Base-by-base conservation (phyloP, 2,329 filamentous ascomycete species). In the Zalaria sp. region DNA sequence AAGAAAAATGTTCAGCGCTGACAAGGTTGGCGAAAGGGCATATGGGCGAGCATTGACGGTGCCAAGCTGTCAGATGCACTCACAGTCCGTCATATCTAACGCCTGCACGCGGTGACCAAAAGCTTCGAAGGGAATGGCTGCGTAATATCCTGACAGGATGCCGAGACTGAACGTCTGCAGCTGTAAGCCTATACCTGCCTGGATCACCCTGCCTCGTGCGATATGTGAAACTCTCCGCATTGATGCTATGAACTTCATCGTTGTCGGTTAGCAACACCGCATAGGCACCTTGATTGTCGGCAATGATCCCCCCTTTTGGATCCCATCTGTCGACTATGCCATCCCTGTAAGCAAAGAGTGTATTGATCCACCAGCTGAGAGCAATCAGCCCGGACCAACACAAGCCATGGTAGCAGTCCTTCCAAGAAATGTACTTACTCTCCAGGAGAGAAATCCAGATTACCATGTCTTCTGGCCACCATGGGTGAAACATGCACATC, bases 31-130 rank as follows among this genome's bases (percentile, higher is more conserved):
- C 35, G 3, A 37, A 18, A 29, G 27, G 18, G 18, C 18, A 18
- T 18, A 18, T 18, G 18, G 18, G 18, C 18, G 18, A 32, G 6
- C 29, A 37, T 18, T 4, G 5, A 10, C 4, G n/a, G 35, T 7
- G 8, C n/a, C 25, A 26, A 9, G 34, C 6, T 38, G 29, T 38
- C 25, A 27, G 3, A 34, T 27, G 1, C 38, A 58, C 65, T 53
- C 43, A 69, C 64, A 70, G 44, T 38, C 67, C 67, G 39, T 70
- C 67, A 44, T 69, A 71, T 51, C 67, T 51, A 5, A 70, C 50
- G 0, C 67, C 67, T 38, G 63, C 65, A 44, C 60, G 61, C 3
- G 67, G 67, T 7, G 62, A 59, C 60, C 61, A 68, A 27, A 65
- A 55, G 42, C 63, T 66, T 29, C 57, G 58, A 42, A 67, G 50